phyloP scores from a whole-genome alignment of 1,284 basidiomycete genomes.

The Inonotus hispidus region DNA sequence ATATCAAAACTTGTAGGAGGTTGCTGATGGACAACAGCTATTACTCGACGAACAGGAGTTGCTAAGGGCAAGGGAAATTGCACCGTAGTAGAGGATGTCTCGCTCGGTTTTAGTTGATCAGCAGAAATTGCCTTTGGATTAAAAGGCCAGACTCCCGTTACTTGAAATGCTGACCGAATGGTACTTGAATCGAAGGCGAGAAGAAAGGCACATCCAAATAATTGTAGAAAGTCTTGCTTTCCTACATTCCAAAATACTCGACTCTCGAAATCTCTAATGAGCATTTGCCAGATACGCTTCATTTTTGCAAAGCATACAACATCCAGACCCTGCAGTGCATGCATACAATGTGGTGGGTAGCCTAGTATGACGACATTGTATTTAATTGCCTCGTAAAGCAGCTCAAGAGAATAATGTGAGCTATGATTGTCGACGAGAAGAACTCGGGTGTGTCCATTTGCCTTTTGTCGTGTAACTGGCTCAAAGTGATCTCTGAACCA shows the following conservation, averaged over 20 bases:
- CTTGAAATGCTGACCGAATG: conserved; percentile 8
- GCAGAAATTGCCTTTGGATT: conserved; percentile 20
- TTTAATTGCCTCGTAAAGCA: conserved; percentile 29
- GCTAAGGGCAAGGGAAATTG: conserved; percentile 16
- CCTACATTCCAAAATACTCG: conserved; percentile 16
- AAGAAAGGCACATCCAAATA: conserved; percentile 26
- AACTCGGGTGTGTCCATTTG: conserved; percentile 24
- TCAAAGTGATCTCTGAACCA: conserved; percentile 34
- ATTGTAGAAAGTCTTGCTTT: conserved; percentile 26
- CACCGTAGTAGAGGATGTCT: conserved; percentile 20
- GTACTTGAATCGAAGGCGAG: conserved; percentile 23
- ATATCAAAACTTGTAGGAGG: neutral
- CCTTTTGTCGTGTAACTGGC: conserved; percentile 30
- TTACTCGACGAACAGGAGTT: conserved; percentile 4
- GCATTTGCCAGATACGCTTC: conserved; percentile 21
- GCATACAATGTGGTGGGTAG: conserved; percentile 30
- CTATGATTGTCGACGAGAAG: conserved; percentile 36
- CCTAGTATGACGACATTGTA: conserved; percentile 27
- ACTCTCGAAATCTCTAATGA: conserved; percentile 22
- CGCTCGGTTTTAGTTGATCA: conserved; percentile 19
- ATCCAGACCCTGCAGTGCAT: conserved; percentile 36
- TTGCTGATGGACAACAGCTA: conserved; percentile 4
- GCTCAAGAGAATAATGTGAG: conserved; percentile 32
- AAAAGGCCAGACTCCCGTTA: conserved; percentile 31
- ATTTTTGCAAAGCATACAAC: conserved; percentile 33